Evolutionary conservation across 1,284 basidiomycete species (phyloP).

Genomic region (Acaromyces ingoldii): DNA sequence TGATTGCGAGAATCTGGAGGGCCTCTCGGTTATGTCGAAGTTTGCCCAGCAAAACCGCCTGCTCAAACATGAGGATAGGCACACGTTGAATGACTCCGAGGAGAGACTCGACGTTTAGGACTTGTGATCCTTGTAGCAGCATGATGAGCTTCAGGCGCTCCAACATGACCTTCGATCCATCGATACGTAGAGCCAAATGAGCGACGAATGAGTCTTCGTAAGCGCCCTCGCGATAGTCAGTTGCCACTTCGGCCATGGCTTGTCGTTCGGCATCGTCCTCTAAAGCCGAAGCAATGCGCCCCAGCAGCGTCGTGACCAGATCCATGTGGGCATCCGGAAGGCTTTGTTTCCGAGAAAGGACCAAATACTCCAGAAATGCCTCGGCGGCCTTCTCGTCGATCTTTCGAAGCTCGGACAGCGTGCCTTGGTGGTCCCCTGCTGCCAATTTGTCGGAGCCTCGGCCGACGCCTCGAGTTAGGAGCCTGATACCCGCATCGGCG

Average conservation of each 20-base stretch:
- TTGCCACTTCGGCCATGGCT: slow-evolving; percentile 4
- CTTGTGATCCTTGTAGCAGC: slow-evolving; percentile 30
- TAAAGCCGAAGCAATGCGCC: background rate
- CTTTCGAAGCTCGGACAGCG: slow-evolving; percentile 19
- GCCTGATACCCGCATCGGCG: slow-evolving; percentile 23
- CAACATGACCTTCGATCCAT: slow-evolving; percentile 7
- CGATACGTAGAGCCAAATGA: slow-evolving; percentile 29
- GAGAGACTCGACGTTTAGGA: slow-evolving; percentile 19
- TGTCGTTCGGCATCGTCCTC: background rate
- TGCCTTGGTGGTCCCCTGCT: slow-evolving; percentile 10
- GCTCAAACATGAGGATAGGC: background rate
- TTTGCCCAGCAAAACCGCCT: slow-evolving; percentile 4
- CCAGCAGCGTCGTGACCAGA: slow-evolving; percentile 12
- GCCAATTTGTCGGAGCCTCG: slow-evolving; percentile 8
- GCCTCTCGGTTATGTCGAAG: slow-evolving; percentile 30
- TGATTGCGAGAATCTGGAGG: slow-evolving; percentile 26
- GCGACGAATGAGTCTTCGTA: slow-evolving; percentile 40
- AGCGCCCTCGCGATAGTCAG: slow-evolving; percentile 22
- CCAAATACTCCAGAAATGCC: slow-evolving; percentile 40
- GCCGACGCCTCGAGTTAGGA: slow-evolving; percentile 16
- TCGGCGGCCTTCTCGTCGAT: slow-evolving; percentile 30
- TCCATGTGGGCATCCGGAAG: slow-evolving; percentile 28
- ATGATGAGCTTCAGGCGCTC: slow-evolving; percentile 35
- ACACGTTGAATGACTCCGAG: slow-evolving; percentile 10
- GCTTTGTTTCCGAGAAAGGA: slow-evolving; percentile 26